phyloP scores from a whole-genome alignment of 108 stramenopile species.

The Stephanodiscus triporus region DNA sequence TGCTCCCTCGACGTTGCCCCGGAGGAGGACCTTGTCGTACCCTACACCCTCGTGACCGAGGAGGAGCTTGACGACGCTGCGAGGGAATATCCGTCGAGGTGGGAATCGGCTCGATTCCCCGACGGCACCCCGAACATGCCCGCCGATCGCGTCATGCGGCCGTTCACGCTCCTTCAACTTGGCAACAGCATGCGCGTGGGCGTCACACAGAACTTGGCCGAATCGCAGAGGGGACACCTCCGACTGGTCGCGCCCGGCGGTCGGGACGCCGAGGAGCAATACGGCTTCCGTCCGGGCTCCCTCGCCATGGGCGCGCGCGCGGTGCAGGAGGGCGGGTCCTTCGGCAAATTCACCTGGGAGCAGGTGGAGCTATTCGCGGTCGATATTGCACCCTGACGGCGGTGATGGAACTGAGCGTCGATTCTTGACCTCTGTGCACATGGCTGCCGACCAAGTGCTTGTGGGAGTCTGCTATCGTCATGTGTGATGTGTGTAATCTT shows the following conservation, averaged over 20 bases:
- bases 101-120: slow-evolving; percentile 76
- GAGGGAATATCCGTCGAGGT: slow-evolving; percentile 65
- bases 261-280: slow-evolving; percentile 83
- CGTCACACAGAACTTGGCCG: slow-evolving; percentile 73
- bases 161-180: slow-evolving; percentile 83
- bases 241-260: slow-evolving; percentile 93
- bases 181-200: slow-evolving; percentile 87
- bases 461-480: too few species aligned
- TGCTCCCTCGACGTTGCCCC: slow-evolving; percentile 83
- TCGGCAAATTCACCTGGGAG: slow-evolving; percentile 93
- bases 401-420: too few species aligned
- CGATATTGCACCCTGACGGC: too few species aligned
- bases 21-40: slow-evolving; percentile 86
- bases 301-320: slow-evolving; percentile 95
- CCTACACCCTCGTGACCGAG: slow-evolving; percentile 75
- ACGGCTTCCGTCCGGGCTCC: slow-evolving; percentile 79
- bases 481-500: too few species aligned
- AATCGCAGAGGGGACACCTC: slow-evolving; percentile 91
- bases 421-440: too few species aligned
- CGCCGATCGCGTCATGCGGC: slow-evolving; percentile 80
- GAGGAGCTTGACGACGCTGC: slow-evolving; percentile 71
- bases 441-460: too few species aligned
- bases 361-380: slow-evolving; percentile 98
- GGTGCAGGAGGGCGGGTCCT: slow-evolving; percentile 98
- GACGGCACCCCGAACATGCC: slow-evolving; percentile 92